These are phyloP conservation scores for Podila verticillata DNA, from an alignment of 192 early-diverging fungal species.

Conservation along the genomic window DNA sequence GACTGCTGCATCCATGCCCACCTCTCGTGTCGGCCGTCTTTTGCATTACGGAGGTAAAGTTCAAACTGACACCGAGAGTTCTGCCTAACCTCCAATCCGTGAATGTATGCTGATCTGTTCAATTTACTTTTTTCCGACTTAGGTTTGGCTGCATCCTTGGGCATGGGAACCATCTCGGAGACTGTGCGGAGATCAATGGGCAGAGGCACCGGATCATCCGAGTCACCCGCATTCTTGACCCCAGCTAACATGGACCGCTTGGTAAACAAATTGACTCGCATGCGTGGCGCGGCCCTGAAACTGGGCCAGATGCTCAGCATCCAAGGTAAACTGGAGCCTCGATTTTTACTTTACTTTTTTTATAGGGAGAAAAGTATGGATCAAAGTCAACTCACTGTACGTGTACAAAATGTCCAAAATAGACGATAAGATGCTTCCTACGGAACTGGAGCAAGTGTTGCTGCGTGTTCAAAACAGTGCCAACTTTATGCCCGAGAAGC, in stretches of 20 bases:
- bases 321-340: slow-evolving; percentile 69
- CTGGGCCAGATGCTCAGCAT: slow-evolving; percentile 98
- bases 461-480: slow-evolving; percentile 92
- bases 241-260: slow-evolving; percentile 87
- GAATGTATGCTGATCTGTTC: no score
- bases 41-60: slow-evolving; percentile 82
- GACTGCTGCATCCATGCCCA: slow-evolving; percentile 74
- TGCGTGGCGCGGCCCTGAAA: slow-evolving; percentile 98
- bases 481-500: slow-evolving; percentile 93
- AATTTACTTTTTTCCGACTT: neutral
- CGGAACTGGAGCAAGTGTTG: slow-evolving; percentile 83
- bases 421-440: slow-evolving; percentile 77
- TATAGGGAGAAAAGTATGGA: neutral
- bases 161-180: slow-evolving; percentile 22
- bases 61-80: neutral
- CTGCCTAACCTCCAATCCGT: no score
- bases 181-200: slow-evolving; percentile 44
- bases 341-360: neutral
- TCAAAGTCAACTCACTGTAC: neutral
- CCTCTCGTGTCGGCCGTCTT: slow-evolving; percentile 77
- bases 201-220: slow-evolving; percentile 14
- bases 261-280: slow-evolving; percentile 83
- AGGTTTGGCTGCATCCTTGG: slow-evolving; percentile 31
- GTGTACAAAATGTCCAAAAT: neutral
- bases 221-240: slow-evolving; percentile 71